Evolutionary conservation across 1,284 basidiomycete species (phyloP), one percentile per base, ranked within the genome.

Genomic region (Trichosporon sp.): DNA sequence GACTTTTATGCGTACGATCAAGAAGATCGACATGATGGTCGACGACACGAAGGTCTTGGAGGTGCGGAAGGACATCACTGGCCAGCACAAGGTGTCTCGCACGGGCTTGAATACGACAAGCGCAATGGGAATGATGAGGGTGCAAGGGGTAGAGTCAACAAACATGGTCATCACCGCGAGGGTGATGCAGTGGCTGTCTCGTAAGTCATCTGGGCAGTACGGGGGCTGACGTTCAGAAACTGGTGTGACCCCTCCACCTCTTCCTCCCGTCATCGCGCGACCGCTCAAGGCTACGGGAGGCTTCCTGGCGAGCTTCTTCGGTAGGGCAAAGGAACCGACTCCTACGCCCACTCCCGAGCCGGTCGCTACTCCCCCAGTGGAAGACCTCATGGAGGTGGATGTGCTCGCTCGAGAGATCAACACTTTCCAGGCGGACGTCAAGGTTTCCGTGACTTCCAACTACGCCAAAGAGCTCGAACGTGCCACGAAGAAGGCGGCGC

Each of bases 401-500:
- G 82, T 85, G 33, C 86, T 88, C 1, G 86, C 83, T 60, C 88
- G 97, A 21, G 85, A 87, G 16, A 82, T 98, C 36, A 87, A 90
- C 1, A 87, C 95, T 32, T 95, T 91, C 72, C 87, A 90, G 25
- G 93, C 91, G 0, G 87, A 91, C 56, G 85, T 95, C 40, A 84
- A 85, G 63, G 90, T 96, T 21, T 84, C 83, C 19, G 81, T 95
- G 3, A 87, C 89, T 65, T 83, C 86, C 66, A 88, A 90, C 66
- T 86, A 94, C 68, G 84, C 85, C 0, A 78, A 84, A 2, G 95
- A 98, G 77, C 84, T 99, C 33, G 86, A 92, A 71, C 85, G 95
- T 58, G 92, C 92, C 9, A 99, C 95, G 0, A 97, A 97, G 85
- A 99, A 99, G 83, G 88, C 91, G 46, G 90, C 93, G 0, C 96